Base-by-base conservation (phyloP, 208 protist species). In the Leishmania braziliensis region DNA sequence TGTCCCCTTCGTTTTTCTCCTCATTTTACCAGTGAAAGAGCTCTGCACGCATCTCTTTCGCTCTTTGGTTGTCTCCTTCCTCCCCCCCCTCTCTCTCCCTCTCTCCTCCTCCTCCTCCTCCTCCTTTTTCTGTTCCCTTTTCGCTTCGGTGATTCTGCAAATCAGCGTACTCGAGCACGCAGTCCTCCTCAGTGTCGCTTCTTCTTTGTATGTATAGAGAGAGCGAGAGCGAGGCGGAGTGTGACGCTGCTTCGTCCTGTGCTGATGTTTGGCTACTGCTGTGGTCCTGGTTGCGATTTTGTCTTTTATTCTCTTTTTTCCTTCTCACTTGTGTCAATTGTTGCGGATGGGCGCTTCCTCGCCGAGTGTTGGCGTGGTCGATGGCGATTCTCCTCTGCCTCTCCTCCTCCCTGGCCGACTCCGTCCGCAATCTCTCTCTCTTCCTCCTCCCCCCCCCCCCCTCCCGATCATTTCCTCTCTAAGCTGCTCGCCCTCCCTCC, bases 81-180 rank as follows among this genome's bases (percentile, higher is more conserved):
- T 76, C 46, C 76, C 70, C 70, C 73, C 36, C 76, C 66, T 77
- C 51, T 71, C 29, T 29, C 63, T 77, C 48, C 73, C 53, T 69
- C 12, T 39, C 69, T 76, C 39, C 66, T 62, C 18, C 12, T 78
- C 39, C 66, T 62, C 18, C 12, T 78, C 43, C 60, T 16, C 29
- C 6, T 71, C 14, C 48, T 69, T 77, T 43, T 43, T 43, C 39
- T 43, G 39, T 43, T 43, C 39, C 1, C 1, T 43, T n/a, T 75
- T 14, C 39, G 39, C 39, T 43, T 2, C 39, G 1, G 39, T 43
- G 39, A 43, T 43, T 43, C 39, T 43, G 39, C 39, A 43, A 43
- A 43, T 43, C 39, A 43, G 39, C 39, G 39, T 43, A 43, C 39
- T 43, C 39, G 39, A 43, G 39, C 39, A 43, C 1, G 39, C 39